Base-by-base conservation (phyloP, 306 rosid genomes). In the Trifolium fragiferum region DNA sequence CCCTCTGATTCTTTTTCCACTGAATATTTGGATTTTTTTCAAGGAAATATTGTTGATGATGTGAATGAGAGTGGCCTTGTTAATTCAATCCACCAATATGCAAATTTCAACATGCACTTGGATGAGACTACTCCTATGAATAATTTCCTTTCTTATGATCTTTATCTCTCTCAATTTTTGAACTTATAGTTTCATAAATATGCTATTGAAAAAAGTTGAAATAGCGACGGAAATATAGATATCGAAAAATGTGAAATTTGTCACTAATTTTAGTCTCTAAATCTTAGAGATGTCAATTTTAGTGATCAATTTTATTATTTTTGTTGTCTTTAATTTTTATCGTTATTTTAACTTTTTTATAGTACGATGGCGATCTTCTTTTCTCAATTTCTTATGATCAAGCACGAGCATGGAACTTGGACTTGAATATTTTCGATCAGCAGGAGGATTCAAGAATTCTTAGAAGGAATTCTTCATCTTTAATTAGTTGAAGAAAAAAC, bases 121-220 rank as follows among this genome's bases (percentile, higher is more conserved):
- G 30, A 70, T 32, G 8, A n/a, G 18, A 63, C 14, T 38, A 44
- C 40, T 35, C 21, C 32, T 10, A n/a, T 41, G 0, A 51, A 4
- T 1, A 51, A 16, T 10, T 61, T 60, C 16, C 25, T 61, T 20
- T 38, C 73, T 25, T 84, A 90, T 32, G 98, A 92, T 65, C 66
- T 81, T 7, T 87, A 86, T 68, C 66, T 87, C 30, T 84, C 89
- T 14, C 68, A 78, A 79, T 73, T 87, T 68, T 46, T 89, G 66
- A 88, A 90, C 23, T 86, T 83, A 8, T 66, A 66, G 71, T 72
- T 1, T 61, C 83, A 18, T 41, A n/a, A 3, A 10, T n/a, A n/a
- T n/a, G 40, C 7, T 54, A 54, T 3, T 10, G n/a, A 8, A 54
- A 54, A 53, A 10, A 20, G 6, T 20, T 54, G 32, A 54, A 54